Base-by-base conservation (phyloP, 768 basidiomycete genomes). In the Phaeotremella fagi region DNA sequence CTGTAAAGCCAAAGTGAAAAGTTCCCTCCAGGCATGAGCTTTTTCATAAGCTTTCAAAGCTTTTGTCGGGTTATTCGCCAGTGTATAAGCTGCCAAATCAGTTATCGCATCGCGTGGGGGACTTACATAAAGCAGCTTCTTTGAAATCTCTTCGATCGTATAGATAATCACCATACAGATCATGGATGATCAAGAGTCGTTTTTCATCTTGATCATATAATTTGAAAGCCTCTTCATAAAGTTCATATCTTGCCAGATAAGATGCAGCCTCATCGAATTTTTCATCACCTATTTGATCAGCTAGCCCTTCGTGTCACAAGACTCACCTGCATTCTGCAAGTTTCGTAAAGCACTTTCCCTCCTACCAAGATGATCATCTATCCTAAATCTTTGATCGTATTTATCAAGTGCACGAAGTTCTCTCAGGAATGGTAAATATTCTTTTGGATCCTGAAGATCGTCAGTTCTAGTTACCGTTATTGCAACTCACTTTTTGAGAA, bases 341-440 rank as follows among this genome's bases (percentile, higher is more conserved):
- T 90, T 85, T 38, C 69, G 72, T 49, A 99, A 74, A 2, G 94
- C 94, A 50, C 80, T 85, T 45, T 80, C 78, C 60, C 87, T 76
- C 27, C 88, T 82, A 68, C 82, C 83, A 35, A 98, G 80, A 70
- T 97, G 84, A 66, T 97, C 90, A 66, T 99, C 92, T 53, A 99
- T 98, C 60, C 82, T 82, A 78, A 88, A 95, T 41, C 83, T 78
- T 61, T 97, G 92, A 64, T 94, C 88, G 67, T 82, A 80, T 53
- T 81, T 82, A 41, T 90, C 86, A 63, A 90, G 75, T 0, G 85
- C 80, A 18, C 88, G 82, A 6, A 99, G 80, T 60, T 94, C 89
- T 7, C 90, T 83, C 27, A 99, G 80, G 83, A 99, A 98, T 0
- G 95, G 95, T 0, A 99, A 82, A 67, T 99, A 99, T 70, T 99